Percentiles rank a stretch among this genome's conserved stretches.
These are phyloP conservation scores for Kazachstania martiniae DNA, from an alignment of 805 yeast genomes.

Conservation along the genomic window DNA sequence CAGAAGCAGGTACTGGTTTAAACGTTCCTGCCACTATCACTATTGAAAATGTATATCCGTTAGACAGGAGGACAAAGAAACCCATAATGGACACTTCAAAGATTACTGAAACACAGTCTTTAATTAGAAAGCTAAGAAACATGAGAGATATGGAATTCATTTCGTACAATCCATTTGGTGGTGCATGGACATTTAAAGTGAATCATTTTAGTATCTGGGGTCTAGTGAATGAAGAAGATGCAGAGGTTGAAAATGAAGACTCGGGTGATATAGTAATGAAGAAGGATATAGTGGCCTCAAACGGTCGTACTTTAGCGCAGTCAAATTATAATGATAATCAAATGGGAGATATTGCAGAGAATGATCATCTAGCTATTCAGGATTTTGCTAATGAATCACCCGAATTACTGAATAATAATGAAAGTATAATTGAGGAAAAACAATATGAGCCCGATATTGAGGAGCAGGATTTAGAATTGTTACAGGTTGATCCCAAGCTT, in stretches of 20 bases:
- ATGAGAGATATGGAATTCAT: constrained; percentile 67
- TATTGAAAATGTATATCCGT: constrained; percentile 49
- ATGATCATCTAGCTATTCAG: constrained; percentile 4
- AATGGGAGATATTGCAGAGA: constrained; percentile 2
- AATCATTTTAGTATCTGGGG: constrained; percentile 96
- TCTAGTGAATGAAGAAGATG: constrained; percentile 54
- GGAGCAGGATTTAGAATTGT: constrained; percentile 35
- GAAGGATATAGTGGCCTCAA: constrained; percentile 5
- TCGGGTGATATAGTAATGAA: constrained; percentile 9
- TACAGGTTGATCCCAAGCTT: constrained; percentile 35
- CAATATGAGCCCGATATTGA: constrained; percentile 59
- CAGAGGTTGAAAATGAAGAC: constrained; percentile 36
- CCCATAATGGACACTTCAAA: constrained; percentile 23
- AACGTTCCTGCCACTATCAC: constrained; percentile 72
- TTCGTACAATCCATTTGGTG: constrained; percentile 65
- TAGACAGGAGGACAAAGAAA: constrained; percentile 22
- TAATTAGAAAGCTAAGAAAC: constrained; percentile 40
- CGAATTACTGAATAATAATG: neutral
- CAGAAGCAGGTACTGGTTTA: constrained; percentile 55
- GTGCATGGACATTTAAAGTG: constrained; percentile 71
- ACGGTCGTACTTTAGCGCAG: constrained; percentile 9
- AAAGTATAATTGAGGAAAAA: constrained; percentile 32
- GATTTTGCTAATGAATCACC: constrained; percentile 1
- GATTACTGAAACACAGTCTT: constrained; percentile 35
- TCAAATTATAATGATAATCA: constrained; percentile 1